These are phyloP conservation scores for Kwoniella mangroviensis DNA, from an alignment of 768 basidiomycete species.

Conservation along the genomic window DNA sequence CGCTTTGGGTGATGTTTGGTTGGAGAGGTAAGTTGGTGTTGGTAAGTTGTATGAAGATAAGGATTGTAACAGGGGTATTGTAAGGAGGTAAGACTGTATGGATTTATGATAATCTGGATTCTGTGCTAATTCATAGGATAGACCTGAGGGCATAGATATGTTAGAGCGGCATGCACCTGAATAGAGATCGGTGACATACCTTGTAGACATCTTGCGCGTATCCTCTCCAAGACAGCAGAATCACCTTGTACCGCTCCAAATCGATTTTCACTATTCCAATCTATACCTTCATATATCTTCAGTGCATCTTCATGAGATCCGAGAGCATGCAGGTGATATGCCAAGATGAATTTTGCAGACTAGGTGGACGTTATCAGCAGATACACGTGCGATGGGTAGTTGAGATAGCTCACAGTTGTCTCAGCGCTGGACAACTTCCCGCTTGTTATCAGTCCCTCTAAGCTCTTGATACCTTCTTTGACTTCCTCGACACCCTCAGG, in stretches of 20 bases:
- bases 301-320: constrained; percentile 71
- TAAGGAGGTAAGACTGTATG: constrained; percentile 44
- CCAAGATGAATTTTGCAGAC: constrained; percentile 72
- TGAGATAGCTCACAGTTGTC: constrained; percentile 33
- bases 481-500: constrained; percentile 69
- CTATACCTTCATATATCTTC: constrained; percentile 43
- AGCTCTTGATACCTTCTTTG: constrained; percentile 62
- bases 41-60: constrained; percentile 29
- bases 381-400: background rate
- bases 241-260: constrained; percentile 61
- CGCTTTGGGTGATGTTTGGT: constrained; percentile 44
- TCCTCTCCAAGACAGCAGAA: constrained; percentile 71
- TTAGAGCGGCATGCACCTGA: background rate
- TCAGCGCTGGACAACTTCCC: constrained; percentile 35
- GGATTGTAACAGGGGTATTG: constrained; percentile 35
- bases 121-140: constrained; percentile 66
- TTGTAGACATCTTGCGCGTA: constrained; percentile 77
- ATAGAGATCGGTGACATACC: constrained; percentile 61
- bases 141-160: constrained; percentile 63
- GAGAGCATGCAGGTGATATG: constrained; percentile 80
- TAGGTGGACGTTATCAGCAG: constrained; percentile 49
- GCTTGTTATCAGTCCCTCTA: constrained; percentile 53
- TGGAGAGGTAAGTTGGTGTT: constrained; percentile 33
- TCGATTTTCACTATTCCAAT: constrained; percentile 24
- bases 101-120: constrained; percentile 34